A percentile compares a stretch with the other conserved stretches of the same genome.
These are phyloP conservation scores for Botrytis byssoidea DNA, from an alignment of 2,329 filamentous ascomycete genomes.

Conservation along the genomic window DNA sequence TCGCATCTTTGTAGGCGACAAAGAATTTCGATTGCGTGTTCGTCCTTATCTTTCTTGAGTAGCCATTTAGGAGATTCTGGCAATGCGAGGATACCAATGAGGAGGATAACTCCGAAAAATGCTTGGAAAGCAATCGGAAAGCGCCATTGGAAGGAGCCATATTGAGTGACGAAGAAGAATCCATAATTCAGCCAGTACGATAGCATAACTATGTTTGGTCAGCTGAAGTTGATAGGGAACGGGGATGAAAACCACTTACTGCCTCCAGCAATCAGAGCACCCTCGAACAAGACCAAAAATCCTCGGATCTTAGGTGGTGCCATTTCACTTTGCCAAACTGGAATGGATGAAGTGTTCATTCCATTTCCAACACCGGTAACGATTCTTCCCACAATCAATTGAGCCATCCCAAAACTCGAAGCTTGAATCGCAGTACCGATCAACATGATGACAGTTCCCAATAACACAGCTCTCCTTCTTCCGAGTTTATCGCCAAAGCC, in stretches of 20 bases:
- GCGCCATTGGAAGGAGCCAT: slow-evolving; percentile 53
- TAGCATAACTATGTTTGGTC: slow-evolving; percentile 31
- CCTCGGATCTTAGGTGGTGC: slow-evolving; percentile 57
- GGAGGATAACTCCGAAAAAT: slow-evolving; percentile 57
- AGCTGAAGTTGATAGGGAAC: background rate
- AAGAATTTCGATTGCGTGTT: slow-evolving; percentile 33
- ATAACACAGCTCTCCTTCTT: slow-evolving; percentile 55
- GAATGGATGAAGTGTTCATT: slow-evolving; percentile 49
- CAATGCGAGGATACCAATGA: slow-evolving; percentile 51
- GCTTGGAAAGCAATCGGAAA: slow-evolving; percentile 61
- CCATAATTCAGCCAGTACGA: slow-evolving; percentile 62
- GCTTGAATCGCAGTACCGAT: slow-evolving; percentile 50
- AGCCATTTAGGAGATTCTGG: slow-evolving; percentile 54
- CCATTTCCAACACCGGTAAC: slow-evolving; percentile 53
- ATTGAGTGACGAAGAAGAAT: slow-evolving; percentile 54
- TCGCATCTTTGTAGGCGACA: slow-evolving; percentile 30
- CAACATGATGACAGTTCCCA: slow-evolving; percentile 57
- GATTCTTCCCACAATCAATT: slow-evolving; percentile 54
- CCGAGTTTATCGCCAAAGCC: slow-evolving; percentile 58
- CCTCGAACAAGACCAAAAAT: slow-evolving; percentile 61
- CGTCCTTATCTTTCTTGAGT: slow-evolving; percentile 21
- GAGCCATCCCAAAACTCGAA: slow-evolving; percentile 46
- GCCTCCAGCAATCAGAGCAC: slow-evolving; percentile 55
- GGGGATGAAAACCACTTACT: slow-evolving; percentile 30
- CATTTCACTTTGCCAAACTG: slow-evolving; percentile 61